Conservation (phyloP, 768 basidiomycete genomes). For the Scleroderma citrinum region DNA sequence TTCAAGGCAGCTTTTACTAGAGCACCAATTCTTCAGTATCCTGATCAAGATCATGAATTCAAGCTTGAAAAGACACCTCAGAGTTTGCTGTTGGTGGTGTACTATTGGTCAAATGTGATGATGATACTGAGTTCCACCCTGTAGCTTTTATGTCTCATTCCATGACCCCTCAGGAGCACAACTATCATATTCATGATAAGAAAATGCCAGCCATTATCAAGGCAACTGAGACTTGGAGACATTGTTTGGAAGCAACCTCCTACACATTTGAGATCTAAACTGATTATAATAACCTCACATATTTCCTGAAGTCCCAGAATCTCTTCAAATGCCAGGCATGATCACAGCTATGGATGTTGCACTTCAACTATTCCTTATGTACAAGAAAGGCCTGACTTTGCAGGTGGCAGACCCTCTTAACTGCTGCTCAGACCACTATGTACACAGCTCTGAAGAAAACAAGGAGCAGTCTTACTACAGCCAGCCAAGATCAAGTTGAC, state of each 20-base stretch:
- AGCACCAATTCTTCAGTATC: constrained; percentile 17
- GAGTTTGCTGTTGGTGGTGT: not conserved
- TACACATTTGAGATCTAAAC: not conserved
- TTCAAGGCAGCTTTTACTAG: constrained; percentile 27
- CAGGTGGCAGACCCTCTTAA: no score
- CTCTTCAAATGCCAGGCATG: not conserved
- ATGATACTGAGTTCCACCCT: not conserved
- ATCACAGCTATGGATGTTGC: not conserved
- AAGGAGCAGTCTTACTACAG: not conserved
- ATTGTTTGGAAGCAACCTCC: not conserved
- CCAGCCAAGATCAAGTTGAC: not conserved
- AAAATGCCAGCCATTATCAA: not conserved
- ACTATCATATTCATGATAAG: constrained; percentile 37
- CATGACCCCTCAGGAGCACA: constrained; percentile 27
- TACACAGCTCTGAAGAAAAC: no score
- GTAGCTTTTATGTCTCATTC: not conserved
- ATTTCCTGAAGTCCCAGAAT: not conserved
- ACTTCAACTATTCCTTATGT: not conserved
- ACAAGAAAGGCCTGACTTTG: not conserved
- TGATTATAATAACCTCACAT: not conserved
- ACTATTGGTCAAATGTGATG: not conserved
- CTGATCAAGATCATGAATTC: not conserved
- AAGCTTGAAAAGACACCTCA: not conserved
- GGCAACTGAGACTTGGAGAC: not conserved
- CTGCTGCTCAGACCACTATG: no score